Percentiles rank a stretch among this genome's conserved stretches.
phyloP scores from a whole-genome alignment of 2,329 filamentous ascomycete species.

The Trichoderma endophyticum region DNA sequence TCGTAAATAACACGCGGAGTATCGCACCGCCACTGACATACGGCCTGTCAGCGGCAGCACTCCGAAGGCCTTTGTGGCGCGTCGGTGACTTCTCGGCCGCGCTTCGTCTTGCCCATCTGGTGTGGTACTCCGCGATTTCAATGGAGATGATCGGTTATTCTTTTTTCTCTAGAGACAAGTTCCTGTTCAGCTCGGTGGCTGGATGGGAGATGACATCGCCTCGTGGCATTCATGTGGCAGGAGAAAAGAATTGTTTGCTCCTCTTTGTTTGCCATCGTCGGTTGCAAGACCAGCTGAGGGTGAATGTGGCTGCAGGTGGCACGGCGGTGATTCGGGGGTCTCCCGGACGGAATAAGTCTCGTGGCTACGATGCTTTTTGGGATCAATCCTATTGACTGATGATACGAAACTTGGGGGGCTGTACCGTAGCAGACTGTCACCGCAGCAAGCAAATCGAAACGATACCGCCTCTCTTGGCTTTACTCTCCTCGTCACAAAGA shows the following conservation, averaged over 20 bases:
- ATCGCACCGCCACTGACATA: slow-evolving; percentile 7
- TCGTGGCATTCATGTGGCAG: slow-evolving; percentile 6
- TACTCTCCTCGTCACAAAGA: neutral
- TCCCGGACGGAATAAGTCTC: neutral
- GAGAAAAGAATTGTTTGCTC: neutral
- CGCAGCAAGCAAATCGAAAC: neutral
- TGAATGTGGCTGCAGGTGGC: neutral
- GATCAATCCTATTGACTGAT: neutral
- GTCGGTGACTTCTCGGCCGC: neutral
- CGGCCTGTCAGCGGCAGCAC: neutral
- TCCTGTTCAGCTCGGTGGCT: neutral
- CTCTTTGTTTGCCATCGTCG: neutral
- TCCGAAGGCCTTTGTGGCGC: neutral
- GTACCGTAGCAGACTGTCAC: neutral
- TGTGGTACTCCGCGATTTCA: neutral
- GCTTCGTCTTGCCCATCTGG: neutral
- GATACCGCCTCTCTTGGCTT: neutral
- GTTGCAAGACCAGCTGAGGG: neutral
- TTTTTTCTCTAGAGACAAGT: neutral
- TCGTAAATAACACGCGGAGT: neutral
- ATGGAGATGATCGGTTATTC: neutral
- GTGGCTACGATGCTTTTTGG: neutral
- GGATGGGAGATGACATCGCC: neutral
- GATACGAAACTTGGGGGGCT: neutral
- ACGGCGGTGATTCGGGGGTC: neutral